Percentiles rank a stretch among this genome's conserved stretches.
These are phyloP conservation scores for Fusarium nisikadoi DNA, from an alignment of 2,329 filamentous ascomycete species.

Conservation along the genomic window DNA sequence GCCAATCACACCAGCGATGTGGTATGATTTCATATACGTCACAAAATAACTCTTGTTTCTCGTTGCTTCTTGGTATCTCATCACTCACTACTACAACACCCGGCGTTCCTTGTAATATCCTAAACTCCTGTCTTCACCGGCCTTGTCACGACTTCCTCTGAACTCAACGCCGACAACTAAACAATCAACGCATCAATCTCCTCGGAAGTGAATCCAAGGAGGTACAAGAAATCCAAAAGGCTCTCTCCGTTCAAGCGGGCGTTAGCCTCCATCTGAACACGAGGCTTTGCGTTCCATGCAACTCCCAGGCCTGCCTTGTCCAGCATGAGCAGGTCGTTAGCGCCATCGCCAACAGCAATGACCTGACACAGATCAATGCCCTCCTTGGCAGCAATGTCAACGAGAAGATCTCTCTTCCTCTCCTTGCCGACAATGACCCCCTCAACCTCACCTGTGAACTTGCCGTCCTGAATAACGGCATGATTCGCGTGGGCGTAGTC, in stretches of 20 bases:
- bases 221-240: conserved; percentile 76
- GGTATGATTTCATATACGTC: background rate
- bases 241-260: conserved; percentile 77
- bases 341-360: conserved; percentile 82
- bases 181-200: conserved; percentile 57
- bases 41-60: conserved; percentile 6
- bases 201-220: conserved; percentile 76
- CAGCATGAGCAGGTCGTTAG: conserved; percentile 87
- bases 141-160: conserved; percentile 21
- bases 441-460: conserved; percentile 77
- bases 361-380: conserved; percentile 72
- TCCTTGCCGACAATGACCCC: conserved; percentile 80
- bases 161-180: conserved; percentile 21
- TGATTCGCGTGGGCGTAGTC: conserved; percentile 92
- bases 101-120: conserved; percentile 25
- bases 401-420: conserved; percentile 76
- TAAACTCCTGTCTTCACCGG: conserved; percentile 17
- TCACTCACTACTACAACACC: conserved; percentile 34
- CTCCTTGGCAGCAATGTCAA: conserved; percentile 76
- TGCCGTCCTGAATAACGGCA: conserved; percentile 70
- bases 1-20: background rate
- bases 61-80: conserved; percentile 39
- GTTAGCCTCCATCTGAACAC: conserved; percentile 81
- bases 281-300: conserved; percentile 86
- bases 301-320: conserved; percentile 78